phyloP scores from a whole-genome alignment of 768 basidiomycete species.

The Amanita pallidorosea region DNA sequence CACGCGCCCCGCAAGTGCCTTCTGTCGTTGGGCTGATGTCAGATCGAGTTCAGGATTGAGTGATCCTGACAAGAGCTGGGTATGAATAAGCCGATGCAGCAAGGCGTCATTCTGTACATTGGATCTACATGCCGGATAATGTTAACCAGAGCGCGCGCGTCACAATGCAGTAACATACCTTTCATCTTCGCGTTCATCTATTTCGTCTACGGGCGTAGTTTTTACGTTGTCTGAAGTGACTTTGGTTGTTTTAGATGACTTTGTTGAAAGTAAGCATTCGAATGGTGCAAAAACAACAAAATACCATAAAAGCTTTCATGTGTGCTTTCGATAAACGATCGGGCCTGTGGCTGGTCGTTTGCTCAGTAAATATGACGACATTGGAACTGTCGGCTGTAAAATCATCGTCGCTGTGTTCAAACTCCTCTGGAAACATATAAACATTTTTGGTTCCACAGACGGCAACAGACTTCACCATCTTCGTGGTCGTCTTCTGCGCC shows the following conservation, averaged over 20 bases:
- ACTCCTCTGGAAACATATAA: slow-evolving; percentile 20
- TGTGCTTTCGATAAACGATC: slow-evolving; percentile 26
- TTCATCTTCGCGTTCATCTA: slow-evolving; percentile 45
- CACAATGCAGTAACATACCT: slow-evolving; percentile 19
- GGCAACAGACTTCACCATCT: background rate
- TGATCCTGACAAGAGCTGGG: slow-evolving; percentile 67
- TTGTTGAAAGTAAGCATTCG: slow-evolving; percentile 6
- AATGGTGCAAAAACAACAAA: slow-evolving; percentile 4
- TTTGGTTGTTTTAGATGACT: slow-evolving; percentile 76
- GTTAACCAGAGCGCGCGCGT: background rate
- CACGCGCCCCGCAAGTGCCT: slow-evolving; percentile 69
- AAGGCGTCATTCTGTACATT: slow-evolving; percentile 71
- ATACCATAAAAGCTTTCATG: slow-evolving; percentile 70
- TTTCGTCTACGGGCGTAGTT: slow-evolving; percentile 14
- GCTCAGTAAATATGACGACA: slow-evolving; percentile 44
- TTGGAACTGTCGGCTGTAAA: slow-evolving; percentile 28
- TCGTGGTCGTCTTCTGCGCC: slow-evolving; percentile 1
- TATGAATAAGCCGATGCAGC: slow-evolving; percentile 73
- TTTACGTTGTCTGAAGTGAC: slow-evolving; percentile 26
- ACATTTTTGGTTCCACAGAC: background rate
- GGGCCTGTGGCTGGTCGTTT: slow-evolving; percentile 10
- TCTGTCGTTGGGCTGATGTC: slow-evolving; percentile 56
- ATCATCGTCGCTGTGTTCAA: slow-evolving; percentile 36
- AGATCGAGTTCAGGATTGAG: slow-evolving; percentile 49
- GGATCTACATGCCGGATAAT: slow-evolving; percentile 32